Percentiles rank a stretch among this genome's conserved stretches.
Conservation (phyloP, 192 early-diverging fungal genomes). For the Gigaspora rosea region DNA sequence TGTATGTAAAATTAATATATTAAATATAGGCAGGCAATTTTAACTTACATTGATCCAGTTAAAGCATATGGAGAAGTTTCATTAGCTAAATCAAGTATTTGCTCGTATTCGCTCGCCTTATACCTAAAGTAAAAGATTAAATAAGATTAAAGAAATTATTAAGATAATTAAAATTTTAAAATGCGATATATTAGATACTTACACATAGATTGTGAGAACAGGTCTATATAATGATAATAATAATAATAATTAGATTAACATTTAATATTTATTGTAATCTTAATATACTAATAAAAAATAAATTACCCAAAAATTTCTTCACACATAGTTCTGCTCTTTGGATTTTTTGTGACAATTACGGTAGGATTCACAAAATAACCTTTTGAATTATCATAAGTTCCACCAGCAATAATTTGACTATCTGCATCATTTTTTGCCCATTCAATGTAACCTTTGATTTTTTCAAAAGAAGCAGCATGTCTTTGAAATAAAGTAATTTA, state of each 20-base stretch:
- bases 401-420: constrained; percentile 88
- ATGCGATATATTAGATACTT: constrained; percentile 40
- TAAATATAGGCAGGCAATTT: constrained; percentile 5
- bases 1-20: too few relatives aligned
- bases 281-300: not conserved
- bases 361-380: constrained; percentile 95
- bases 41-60: constrained; percentile 74
- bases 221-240: constrained; percentile 54
- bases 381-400: constrained; percentile 79
- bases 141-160: not conserved
- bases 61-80: constrained; percentile 84
- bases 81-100: constrained; percentile 74
- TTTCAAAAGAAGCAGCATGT: constrained; percentile 70
- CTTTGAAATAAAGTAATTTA: not conserved
- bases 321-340: constrained; percentile 79
- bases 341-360: constrained; percentile 83
- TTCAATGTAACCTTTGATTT: constrained; percentile 90
- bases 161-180: not conserved
- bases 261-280: not conserved
- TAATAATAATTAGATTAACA: not conserved
- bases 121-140: constrained; percentile 28
- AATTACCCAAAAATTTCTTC: constrained; percentile 87
- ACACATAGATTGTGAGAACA: constrained; percentile 90
- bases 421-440: constrained; percentile 66
- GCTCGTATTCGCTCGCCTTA: constrained; percentile 74